Percentiles rank a stretch among this genome's conserved stretches.
Conservation (phyloP, 345 rosid genomes). For the Streptanthus diversifolius region DNA sequence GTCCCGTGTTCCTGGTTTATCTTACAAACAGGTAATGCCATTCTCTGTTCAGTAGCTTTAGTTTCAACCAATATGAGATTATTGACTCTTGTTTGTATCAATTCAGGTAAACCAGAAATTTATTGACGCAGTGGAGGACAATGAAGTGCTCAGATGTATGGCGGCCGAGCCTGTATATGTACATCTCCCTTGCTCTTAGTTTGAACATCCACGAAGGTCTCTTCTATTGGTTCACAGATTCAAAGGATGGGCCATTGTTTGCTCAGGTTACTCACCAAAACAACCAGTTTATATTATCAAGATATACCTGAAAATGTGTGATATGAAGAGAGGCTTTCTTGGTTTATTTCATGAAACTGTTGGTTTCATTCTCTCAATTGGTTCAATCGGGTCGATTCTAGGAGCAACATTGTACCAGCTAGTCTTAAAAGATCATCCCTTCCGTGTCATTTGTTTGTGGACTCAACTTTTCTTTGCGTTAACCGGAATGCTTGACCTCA, state of each 20-base stretch:
- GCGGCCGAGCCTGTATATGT: slow-evolving; percentile 92
- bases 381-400: slow-evolving; percentile 76
- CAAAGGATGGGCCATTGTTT: slow-evolving; percentile 67
- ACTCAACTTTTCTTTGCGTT: slow-evolving; percentile 70
- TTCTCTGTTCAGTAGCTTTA: not conserved
- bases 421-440: slow-evolving; percentile 66
- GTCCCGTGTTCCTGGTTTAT: slow-evolving; percentile 46
- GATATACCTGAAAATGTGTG: not conserved
- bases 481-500: slow-evolving; percentile 83
- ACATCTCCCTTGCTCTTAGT: slow-evolving; percentile 63
- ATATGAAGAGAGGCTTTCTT: not conserved
- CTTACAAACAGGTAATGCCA: slow-evolving; percentile 57
- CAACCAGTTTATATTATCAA: not conserved
- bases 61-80: not conserved
- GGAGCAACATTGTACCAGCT: slow-evolving; percentile 75
- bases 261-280: slow-evolving; percentile 60
- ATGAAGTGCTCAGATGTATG: slow-evolving; percentile 71
- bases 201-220: slow-evolving; percentile 81
- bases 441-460: slow-evolving; percentile 70
- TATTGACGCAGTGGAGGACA: slow-evolving; percentile 70
- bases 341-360: slow-evolving; percentile 64
- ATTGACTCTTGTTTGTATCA: slow-evolving; percentile 8
- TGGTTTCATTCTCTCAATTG: slow-evolving; percentile 80
- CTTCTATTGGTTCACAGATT: slow-evolving; percentile 87
- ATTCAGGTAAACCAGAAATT: slow-evolving; percentile 65